Evolutionary conservation across 2,329 filamentous ascomycete genomes (phyloP).

Genomic region (Cercospora canescens): DNA sequence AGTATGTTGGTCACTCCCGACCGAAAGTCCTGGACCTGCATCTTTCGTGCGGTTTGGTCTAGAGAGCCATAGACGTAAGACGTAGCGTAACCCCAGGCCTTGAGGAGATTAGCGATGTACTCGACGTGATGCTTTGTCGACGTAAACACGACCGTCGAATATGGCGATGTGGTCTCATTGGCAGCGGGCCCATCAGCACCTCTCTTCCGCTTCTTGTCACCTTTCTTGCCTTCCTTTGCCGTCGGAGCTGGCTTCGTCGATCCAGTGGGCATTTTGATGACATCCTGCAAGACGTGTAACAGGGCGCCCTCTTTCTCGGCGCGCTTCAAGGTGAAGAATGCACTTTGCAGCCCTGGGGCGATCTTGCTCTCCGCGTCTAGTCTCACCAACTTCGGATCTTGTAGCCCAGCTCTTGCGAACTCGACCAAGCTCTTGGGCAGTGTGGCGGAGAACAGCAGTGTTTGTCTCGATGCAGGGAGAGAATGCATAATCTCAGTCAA

Average conservation of each 20-base stretch:
- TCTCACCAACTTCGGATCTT: conserved; percentile 87
- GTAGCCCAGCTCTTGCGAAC: conserved; percentile 88
- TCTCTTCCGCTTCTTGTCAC: conserved; percentile 72
- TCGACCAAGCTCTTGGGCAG: conserved; percentile 92
- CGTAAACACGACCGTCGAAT: conserved; percentile 93
- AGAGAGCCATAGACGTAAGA: conserved; percentile 94
- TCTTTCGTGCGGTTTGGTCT: conserved; percentile 89
- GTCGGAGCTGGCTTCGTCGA: conserved; percentile 54
- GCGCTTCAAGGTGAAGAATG: conserved; percentile 91
- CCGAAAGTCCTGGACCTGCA: conserved; percentile 89
- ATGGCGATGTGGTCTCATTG: conserved; percentile 74
- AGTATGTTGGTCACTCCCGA: conserved; percentile 82
- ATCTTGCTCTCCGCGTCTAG: conserved; percentile 94
- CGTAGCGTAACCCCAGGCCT: conserved; percentile 77
- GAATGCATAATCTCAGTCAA: conserved; percentile 90
- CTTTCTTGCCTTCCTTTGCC: conserved; percentile 46
- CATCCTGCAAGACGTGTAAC: conserved; percentile 81
- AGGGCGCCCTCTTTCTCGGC: conserved; percentile 92
- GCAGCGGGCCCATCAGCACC: conserved; percentile 50
- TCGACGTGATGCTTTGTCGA: conserved; percentile 98
- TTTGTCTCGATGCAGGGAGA: conserved; percentile 81
- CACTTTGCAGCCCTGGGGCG: conserved; percentile 91
- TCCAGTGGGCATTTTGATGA: conserved; percentile 86
- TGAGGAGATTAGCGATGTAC: conserved; percentile 81
- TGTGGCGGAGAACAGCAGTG: conserved; percentile 91